Percentiles rank a stretch among this genome's conserved stretches.
phyloP scores from a whole-genome alignment of 495 filamentous ascomycete species.

The Penicillium soppii region DNA sequence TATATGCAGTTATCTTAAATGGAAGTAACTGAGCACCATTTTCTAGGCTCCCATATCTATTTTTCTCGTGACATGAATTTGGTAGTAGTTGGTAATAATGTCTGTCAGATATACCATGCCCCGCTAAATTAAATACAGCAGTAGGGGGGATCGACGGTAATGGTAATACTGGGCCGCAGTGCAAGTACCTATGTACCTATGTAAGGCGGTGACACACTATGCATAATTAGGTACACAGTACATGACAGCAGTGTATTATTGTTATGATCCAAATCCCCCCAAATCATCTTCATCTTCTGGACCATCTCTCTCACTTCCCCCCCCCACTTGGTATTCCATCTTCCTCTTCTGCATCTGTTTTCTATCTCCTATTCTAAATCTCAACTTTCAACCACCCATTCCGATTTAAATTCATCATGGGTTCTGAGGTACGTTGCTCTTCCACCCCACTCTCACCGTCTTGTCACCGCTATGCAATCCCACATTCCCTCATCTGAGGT shows the following conservation, averaged over 20 bases:
- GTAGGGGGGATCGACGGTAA: constrained; percentile 13
- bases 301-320: constrained; percentile 14
- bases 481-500: constrained; percentile 25
- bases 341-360: constrained; percentile 28
- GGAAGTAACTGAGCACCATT: too few species aligned
- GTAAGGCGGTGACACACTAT: constrained; percentile 1
- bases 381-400: constrained; percentile 8
- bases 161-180: constrained; percentile 8
- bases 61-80: too few species aligned
- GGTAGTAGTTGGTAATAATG: not conserved
- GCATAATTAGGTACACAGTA: constrained; percentile 12
- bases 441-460: constrained; percentile 40
- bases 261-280: constrained; percentile 28
- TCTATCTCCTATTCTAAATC: constrained; percentile 13
- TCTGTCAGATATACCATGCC: constrained; percentile 6
- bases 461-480: constrained; percentile 31
- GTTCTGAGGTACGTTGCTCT: constrained; percentile 48
- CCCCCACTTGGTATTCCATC: constrained; percentile 31
- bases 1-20: too few species aligned
- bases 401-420: constrained; percentile 34
- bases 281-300: constrained; percentile 17
- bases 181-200: constrained; percentile 11
- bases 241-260: constrained; percentile 16
- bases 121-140: constrained; percentile 9
- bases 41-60: too few species aligned